phyloP scores from a whole-genome alignment of 495 filamentous ascomycete species.

The Hypomontagnella monticulosa region DNA sequence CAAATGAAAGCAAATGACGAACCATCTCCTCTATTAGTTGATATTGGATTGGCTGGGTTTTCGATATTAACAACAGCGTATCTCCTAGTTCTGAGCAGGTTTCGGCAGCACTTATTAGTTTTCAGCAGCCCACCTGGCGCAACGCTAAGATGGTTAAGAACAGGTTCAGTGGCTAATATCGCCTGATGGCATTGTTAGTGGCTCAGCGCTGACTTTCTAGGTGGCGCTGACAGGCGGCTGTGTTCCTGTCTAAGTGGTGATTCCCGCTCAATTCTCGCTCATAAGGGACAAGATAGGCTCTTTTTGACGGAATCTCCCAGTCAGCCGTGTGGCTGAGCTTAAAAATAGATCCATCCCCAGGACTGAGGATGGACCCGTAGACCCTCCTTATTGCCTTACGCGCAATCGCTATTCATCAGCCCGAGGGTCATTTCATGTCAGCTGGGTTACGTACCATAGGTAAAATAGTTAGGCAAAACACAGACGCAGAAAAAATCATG shows the following conservation, averaged over 20 bases:
- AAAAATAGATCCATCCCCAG: conserved; percentile 25
- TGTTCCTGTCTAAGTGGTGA: conserved; percentile 3
- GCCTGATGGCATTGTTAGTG: conserved; percentile 12
- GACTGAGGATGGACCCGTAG: too few species aligned
- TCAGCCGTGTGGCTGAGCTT: conserved; percentile 37
- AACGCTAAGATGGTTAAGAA: background rate
- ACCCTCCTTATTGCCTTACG: conserved; percentile 20
- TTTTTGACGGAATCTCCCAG: background rate
- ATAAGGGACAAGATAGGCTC: conserved; percentile 4
- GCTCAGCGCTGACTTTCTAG: conserved; percentile 19
- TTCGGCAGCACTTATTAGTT: too few species aligned
- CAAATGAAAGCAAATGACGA: conserved; percentile 10
- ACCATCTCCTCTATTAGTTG: background rate
- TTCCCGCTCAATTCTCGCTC: too few species aligned
- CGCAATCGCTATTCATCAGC: conserved; percentile 37
- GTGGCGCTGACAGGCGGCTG: conserved; percentile 31
- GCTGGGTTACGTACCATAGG: conserved; percentile 7
- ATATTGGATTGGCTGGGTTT: conserved; percentile 9
- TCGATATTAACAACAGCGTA: background rate
- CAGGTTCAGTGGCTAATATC: background rate
- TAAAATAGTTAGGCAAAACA: conserved; percentile 18
- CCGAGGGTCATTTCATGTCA: conserved; percentile 23
- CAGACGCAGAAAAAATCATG: conserved; percentile 17
- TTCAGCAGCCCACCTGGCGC: background rate
- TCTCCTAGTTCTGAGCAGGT: background rate